Percentiles rank a stretch among this genome's conserved stretches.
These are phyloP conservation scores for Myriangium duriaei DNA, from an alignment of 2,329 filamentous ascomycete species.

Conservation along the genomic window DNA sequence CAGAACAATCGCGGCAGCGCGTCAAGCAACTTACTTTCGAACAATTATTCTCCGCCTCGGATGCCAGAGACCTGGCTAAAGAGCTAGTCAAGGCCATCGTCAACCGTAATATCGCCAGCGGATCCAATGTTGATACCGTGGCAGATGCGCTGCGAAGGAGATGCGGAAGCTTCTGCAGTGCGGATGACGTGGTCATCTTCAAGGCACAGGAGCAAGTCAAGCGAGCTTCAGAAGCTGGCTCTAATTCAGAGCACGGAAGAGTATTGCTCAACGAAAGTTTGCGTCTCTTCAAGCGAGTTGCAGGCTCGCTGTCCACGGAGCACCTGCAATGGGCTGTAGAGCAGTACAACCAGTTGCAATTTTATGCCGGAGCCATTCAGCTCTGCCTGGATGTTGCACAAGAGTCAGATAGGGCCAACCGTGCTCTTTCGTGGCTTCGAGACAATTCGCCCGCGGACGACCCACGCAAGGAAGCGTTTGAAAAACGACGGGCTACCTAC, in stretches of 20 bases:
- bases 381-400: slow-evolving; percentile 72
- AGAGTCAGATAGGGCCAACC: slow-evolving; percentile 76
- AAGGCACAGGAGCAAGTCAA: slow-evolving; percentile 94
- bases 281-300: slow-evolving; percentile 77
- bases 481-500: slow-evolving; percentile 67
- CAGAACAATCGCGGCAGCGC: slow-evolving; percentile 54
- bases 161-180: slow-evolving; percentile 94
- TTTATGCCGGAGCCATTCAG: slow-evolving; percentile 83
- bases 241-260: slow-evolving; percentile 63
- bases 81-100: slow-evolving; percentile 95
- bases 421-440: slow-evolving; percentile 73
- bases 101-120: slow-evolving; percentile 92
- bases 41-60: slow-evolving; percentile 64
- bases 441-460: slow-evolving; percentile 67
- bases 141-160: slow-evolving; percentile 84
- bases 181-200: slow-evolving; percentile 95
- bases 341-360: slow-evolving; percentile 70
- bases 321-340: slow-evolving; percentile 67
- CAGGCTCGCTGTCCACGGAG: slow-evolving; percentile 64
- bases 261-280: slow-evolving; percentile 79
- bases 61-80: slow-evolving; percentile 82
- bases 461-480: slow-evolving; percentile 53
- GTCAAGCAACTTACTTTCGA: slow-evolving; percentile 76
- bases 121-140: slow-evolving; percentile 93
- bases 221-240: slow-evolving; percentile 65